Conservation (phyloP, 768 basidiomycete species). For the Boletus rubroflammeus region DNA sequence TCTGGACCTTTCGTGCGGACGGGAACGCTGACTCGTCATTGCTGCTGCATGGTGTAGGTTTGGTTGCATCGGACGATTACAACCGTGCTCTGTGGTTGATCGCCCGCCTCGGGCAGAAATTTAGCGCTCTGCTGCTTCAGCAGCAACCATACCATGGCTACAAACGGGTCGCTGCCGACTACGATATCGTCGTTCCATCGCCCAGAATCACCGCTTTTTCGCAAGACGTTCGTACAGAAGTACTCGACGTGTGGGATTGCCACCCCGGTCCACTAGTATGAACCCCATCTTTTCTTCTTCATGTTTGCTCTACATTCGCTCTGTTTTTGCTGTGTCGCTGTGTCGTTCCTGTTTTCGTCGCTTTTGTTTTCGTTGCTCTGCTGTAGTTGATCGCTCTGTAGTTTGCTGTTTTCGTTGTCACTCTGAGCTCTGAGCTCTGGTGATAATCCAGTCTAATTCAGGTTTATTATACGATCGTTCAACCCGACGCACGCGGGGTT, state of each 20-base stretch:
- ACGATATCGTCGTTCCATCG: not conserved
- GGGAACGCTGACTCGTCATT: not conserved
- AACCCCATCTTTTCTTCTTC: no score
- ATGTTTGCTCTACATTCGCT: no score
- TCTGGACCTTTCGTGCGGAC: not conserved
- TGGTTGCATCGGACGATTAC: not conserved
- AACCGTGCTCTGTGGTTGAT: constrained; percentile 2
- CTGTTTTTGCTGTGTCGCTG: not conserved
- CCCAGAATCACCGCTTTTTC: not conserved
- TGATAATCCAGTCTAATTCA: no score
- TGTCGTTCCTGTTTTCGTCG: not conserved
- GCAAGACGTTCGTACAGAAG: not conserved
- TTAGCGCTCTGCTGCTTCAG: constrained; percentile 1
- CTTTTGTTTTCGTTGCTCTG: not conserved
- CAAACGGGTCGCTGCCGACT: constrained; percentile 7
- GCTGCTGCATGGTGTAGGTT: not conserved
- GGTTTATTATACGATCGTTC: not conserved
- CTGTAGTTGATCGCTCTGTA: no score
- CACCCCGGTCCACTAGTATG: not conserved
- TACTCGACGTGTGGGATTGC: constrained; percentile 1
- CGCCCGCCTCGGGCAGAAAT: constrained; percentile 1
- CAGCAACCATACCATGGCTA: not conserved
- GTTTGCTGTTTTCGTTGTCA: no score
- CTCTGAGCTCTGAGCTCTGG: no score
- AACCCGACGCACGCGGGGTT: not conserved